These are phyloP conservation scores for Picea abies DNA, from an alignment of 83 land plant genomes.

Conservation along the genomic window DNA sequence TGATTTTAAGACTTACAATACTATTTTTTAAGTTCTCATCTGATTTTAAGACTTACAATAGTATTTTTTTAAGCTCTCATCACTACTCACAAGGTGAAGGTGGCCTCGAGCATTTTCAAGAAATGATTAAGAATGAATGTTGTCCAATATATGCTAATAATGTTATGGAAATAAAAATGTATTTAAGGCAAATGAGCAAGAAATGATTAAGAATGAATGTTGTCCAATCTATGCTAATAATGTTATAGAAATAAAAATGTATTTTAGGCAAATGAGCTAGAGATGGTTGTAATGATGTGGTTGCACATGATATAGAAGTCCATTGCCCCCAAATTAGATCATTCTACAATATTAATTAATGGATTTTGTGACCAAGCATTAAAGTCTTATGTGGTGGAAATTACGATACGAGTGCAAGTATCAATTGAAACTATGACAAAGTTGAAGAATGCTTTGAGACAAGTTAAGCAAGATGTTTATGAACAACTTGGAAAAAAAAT, in stretches of 20 bases:
- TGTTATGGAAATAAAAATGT: constrained; percentile 1
- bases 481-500: too few relatives aligned
- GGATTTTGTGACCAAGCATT: constrained; percentile 11
- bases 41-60: too few relatives aligned
- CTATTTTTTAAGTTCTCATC: too few relatives aligned
- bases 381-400: constrained; percentile 10
- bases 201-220: background rate
- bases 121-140: background rate
- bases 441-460: constrained; percentile 16
- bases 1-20: too few relatives aligned
- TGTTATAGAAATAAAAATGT: constrained; percentile 12
- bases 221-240: background rate
- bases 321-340: background rate
- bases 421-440: constrained; percentile 14
- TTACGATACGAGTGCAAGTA: constrained; percentile 10
- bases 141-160: background rate
- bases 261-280: constrained; percentile 19
- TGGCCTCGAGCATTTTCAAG: too few relatives aligned
- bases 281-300: constrained; percentile 22
- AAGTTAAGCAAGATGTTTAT: too few relatives aligned
- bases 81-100: background rate
- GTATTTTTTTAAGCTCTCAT: too few relatives aligned
- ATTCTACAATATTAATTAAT: constrained; percentile 8
- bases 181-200: too few relatives aligned
- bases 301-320: background rate